Evolutionary conservation across 768 basidiomycete genomes (phyloP).

Genomic region (Lactarius tabidus): DNA sequence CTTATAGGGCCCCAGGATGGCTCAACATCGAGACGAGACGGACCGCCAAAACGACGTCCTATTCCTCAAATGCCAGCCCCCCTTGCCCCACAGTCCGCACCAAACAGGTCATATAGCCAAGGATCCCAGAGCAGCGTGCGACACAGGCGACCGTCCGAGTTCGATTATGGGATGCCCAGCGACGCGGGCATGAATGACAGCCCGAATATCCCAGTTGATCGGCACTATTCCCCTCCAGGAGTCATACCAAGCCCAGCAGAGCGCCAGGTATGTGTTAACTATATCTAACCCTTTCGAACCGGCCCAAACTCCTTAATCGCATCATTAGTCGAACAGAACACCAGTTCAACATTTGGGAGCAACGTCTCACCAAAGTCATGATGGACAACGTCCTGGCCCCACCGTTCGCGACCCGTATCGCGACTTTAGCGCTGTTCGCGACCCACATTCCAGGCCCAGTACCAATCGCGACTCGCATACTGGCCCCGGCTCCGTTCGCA

Average conservation of each 20-base stretch:
- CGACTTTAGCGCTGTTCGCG: too few relatives aligned
- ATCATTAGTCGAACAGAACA: background rate
- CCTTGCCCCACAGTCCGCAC: slow-evolving; percentile 10
- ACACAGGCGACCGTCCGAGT: slow-evolving; percentile 3
- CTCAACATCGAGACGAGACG: background rate
- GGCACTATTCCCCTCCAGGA: background rate
- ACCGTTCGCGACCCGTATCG: background rate
- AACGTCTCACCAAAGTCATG: background rate
- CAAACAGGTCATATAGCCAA: background rate
- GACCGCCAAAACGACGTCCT: slow-evolving; percentile 13
- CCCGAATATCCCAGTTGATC: background rate
- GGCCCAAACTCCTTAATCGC: background rate
- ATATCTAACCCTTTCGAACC: too few relatives aligned
- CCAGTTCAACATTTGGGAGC: background rate
- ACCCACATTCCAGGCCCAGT: too few relatives aligned
- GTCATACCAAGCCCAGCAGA: background rate
- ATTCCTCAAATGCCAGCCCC: slow-evolving; percentile 19
- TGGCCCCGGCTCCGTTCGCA: too few relatives aligned
- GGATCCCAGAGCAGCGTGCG: background rate
- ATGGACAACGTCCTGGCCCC: slow-evolving; percentile 1
- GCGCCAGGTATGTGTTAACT: slow-evolving; percentile 8
- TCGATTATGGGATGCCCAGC: background rate
- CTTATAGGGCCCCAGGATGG: background rate
- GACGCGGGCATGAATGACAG: background rate
- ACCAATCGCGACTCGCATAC: too few relatives aligned